These are phyloP conservation scores for Cytospora piceicola DNA, from an alignment of 2,329 filamentous ascomycete species.

Conservation along the genomic window DNA sequence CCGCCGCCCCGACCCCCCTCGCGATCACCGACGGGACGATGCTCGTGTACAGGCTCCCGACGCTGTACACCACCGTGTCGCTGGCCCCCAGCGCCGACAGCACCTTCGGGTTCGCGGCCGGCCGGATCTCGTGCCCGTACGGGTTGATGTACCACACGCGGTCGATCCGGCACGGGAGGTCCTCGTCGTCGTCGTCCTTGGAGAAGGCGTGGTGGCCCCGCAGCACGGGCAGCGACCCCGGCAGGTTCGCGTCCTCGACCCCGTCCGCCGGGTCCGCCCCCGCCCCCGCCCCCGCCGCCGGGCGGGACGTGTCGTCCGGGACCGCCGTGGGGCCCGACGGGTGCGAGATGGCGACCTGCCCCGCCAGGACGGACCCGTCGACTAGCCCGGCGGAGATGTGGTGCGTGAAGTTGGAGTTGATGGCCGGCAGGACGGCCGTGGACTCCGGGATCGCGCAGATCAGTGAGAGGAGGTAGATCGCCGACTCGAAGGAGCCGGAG, in stretches of 20 bases:
- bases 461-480: constrained; percentile 85
- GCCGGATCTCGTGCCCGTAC: constrained; percentile 93
- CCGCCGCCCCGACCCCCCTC: constrained; percentile 69
- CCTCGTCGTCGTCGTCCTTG: constrained; percentile 75
- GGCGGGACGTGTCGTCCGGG: constrained; percentile 40
- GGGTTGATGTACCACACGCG: constrained; percentile 98
- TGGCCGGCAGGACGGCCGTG: constrained; percentile 81
- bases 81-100: constrained; percentile 67
- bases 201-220: constrained; percentile 84
- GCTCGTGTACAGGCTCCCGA: constrained; percentile 91
- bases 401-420: constrained; percentile 94
- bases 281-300: no score
- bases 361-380: constrained; percentile 79
- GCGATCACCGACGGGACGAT: constrained; percentile 83
- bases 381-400: constrained; percentile 85
- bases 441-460: constrained; percentile 82
- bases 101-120: constrained; percentile 80
- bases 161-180: constrained; percentile 76
- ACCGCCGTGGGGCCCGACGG: constrained; percentile 68
- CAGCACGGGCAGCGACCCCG: constrained; percentile 78
- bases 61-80: constrained; percentile 81
- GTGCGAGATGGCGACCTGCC: constrained; percentile 92
- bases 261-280: no score
- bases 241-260: constrained; percentile 79
- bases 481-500: constrained; percentile 88